Evolutionary conservation across 208 protist genomes (phyloP).

Genomic region (Wallacemonas sp.): DNA sequence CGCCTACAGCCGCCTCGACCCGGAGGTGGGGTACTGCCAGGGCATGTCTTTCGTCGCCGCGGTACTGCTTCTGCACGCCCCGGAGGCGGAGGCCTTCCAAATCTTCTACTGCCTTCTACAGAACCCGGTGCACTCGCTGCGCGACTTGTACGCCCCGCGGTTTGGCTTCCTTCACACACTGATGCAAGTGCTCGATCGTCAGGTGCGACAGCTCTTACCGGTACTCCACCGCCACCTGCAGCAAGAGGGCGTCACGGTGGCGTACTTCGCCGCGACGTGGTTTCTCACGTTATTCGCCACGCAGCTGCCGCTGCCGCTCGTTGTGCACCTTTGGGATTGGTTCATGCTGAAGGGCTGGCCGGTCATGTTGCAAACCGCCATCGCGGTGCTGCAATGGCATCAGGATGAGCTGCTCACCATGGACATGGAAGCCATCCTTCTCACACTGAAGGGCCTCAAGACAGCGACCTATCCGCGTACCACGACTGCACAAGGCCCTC

Average conservation of each 20-base stretch:
- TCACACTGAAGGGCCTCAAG: constrained; percentile 32
- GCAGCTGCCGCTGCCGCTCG: constrained; percentile 41
- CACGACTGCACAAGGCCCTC: neutral
- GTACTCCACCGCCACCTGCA: constrained; percentile 39
- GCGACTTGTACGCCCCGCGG: constrained; percentile 42
- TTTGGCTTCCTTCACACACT: constrained; percentile 45
- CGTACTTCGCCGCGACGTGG: constrained; percentile 54
- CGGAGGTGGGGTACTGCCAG: constrained; percentile 74
- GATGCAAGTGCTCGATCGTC: constrained; percentile 19
- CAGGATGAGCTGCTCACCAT: constrained; percentile 33
- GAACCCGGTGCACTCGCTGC: constrained; percentile 26
- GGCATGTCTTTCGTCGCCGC: constrained; percentile 75
- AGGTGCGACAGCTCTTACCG: constrained; percentile 34
- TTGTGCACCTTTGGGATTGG: constrained; percentile 50
- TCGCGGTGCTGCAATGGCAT: constrained; percentile 45
- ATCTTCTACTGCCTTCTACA: constrained; percentile 10
- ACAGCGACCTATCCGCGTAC: neutral
- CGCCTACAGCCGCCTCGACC: constrained; percentile 40
- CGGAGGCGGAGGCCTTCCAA: constrained; percentile 51
- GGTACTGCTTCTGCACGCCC: constrained; percentile 38
- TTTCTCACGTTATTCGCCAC: constrained; percentile 66
- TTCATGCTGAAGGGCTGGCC: constrained; percentile 50
- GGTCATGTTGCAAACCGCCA: constrained; percentile 42
- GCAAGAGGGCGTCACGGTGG: constrained; percentile 19
- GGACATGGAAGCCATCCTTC: constrained; percentile 38